Percentiles rank a stretch among this genome's conserved stretches.
These are phyloP conservation scores for Linnemannia elongata DNA, from an alignment of 192 early-diverging fungal species.

Conservation along the genomic window DNA sequence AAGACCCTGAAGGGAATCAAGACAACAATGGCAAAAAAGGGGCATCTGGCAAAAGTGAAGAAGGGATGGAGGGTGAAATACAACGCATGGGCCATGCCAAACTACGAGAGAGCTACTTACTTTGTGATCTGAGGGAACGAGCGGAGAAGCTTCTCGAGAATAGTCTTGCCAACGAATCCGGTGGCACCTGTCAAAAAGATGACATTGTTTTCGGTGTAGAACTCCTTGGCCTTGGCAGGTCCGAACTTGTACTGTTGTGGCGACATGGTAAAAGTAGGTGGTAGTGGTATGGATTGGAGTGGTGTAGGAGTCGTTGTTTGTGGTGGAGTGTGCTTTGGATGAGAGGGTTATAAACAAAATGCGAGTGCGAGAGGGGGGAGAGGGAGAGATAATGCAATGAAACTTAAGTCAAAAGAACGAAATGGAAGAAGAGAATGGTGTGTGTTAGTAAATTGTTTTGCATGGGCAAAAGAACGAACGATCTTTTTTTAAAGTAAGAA, in stretches of 20 bases:
- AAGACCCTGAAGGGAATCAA: too few relatives aligned
- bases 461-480: background rate
- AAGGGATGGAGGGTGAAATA: background rate
- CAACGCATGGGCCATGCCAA: background rate
- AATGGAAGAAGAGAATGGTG: background rate
- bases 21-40: background rate
- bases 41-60: background rate
- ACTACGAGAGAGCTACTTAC: constrained; percentile 33
- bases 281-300: background rate
- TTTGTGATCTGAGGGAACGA: constrained; percentile 52
- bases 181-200: constrained; percentile 67
- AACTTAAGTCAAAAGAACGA: background rate
- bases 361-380: background rate
- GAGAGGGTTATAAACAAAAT: background rate
- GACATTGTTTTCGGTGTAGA: constrained; percentile 48
- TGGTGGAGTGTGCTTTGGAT: background rate
- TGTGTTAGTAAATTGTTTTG: background rate
- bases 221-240: constrained; percentile 46
- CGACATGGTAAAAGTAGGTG: constrained; percentile 1
- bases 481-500: background rate
- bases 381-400: background rate
- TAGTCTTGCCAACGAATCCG: constrained; percentile 67
- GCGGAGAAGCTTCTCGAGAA: constrained; percentile 62
- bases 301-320: too few relatives aligned
- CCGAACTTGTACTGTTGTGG: constrained; percentile 22